Percentiles rank a stretch among this genome's conserved stretches.
Evolutionary conservation across 2,329 filamentous ascomycete species (phyloP).

Genomic region (Aspergillus sp.): DNA sequence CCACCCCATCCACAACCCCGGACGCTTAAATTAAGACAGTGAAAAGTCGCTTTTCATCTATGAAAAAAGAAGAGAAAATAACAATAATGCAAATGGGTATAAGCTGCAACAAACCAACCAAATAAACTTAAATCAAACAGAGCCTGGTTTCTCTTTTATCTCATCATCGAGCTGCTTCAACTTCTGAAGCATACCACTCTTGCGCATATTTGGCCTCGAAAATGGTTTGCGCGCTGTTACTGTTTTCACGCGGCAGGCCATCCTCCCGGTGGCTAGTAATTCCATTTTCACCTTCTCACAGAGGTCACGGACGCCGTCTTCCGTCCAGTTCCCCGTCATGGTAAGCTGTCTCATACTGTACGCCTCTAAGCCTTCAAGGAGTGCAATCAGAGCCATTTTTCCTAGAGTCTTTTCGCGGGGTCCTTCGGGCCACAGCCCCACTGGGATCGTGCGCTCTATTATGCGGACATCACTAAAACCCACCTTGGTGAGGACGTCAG

Average conservation of each 20-base stretch:
- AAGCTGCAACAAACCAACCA: not conserved
- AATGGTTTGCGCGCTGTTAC: constrained; percentile 28
- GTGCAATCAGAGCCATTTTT: constrained; percentile 43
- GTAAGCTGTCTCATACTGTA: constrained; percentile 38
- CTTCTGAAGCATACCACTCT: constrained; percentile 22
- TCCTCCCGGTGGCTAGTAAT: constrained; percentile 25
- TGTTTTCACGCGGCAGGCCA: constrained; percentile 11
- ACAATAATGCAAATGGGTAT: not conserved
- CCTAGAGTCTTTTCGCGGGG: constrained; percentile 36
- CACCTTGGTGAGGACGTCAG: constrained; percentile 39
- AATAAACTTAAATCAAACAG: not conserved
- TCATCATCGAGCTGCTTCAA: constrained; percentile 7
- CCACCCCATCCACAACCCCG: not conserved
- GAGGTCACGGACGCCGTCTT: constrained; percentile 34
- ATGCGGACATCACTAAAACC: constrained; percentile 47
- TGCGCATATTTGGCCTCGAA: constrained; percentile 26
- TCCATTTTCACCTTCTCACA: constrained; percentile 41
- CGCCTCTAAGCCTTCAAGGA: constrained; percentile 43
- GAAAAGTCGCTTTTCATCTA: not conserved
- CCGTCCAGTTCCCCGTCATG: constrained; percentile 31
- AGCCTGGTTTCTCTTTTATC: not conserved
- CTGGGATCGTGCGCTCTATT: constrained; percentile 38
- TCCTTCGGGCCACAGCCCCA: constrained; percentile 40
- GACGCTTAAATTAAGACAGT: not conserved
- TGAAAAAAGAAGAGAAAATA: not conserved